Percentiles rank a stretch among this genome's conserved stretches.
Evolutionary conservation across 192 early-diverging fungal species (phyloP).

Genomic region (Cetraspora pellucida): DNA sequence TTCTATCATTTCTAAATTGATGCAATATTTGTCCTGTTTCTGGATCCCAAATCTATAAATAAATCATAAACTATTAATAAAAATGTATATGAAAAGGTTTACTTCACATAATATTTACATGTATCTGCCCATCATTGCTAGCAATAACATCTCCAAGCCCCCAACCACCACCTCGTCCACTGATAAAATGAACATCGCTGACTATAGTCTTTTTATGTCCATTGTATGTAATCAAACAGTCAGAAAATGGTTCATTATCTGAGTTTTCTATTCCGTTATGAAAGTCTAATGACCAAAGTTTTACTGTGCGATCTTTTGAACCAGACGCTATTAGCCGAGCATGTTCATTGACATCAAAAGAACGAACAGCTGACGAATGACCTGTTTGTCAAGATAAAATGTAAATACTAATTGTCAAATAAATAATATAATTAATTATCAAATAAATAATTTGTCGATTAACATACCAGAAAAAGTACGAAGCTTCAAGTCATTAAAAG

Average conservation of each 20-base stretch:
- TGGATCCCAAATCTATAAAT: slow-evolving; percentile 58
- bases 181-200: slow-evolving; percentile 55
- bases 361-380: slow-evolving; percentile 53
- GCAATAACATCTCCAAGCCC: slow-evolving; percentile 52
- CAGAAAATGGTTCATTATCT: slow-evolving; percentile 51
- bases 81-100: background rate
- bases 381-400: slow-evolving; percentile 39
- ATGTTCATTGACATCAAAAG: slow-evolving; percentile 57
- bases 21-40: slow-evolving; percentile 54
- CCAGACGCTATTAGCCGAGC: slow-evolving; percentile 58
- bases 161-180: slow-evolving; percentile 43
- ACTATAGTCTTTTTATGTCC: slow-evolving; percentile 54
- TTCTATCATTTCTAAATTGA: slow-evolving; percentile 51
- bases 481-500: slow-evolving; percentile 64
- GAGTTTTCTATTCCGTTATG: slow-evolving; percentile 57
- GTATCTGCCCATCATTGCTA: slow-evolving; percentile 62
- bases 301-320: slow-evolving; percentile 62
- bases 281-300: slow-evolving; percentile 65
- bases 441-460: background rate
- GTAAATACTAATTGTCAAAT: too few species aligned
- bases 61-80: background rate
- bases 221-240: slow-evolving; percentile 55
- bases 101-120: slow-evolving; percentile 44
- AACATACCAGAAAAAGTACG: slow-evolving; percentile 54
- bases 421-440: background rate